Evolutionary conservation across 1,284 basidiomycete species (phyloP).

Genomic region (Cutaneotrichosporon spelunceum): DNA sequence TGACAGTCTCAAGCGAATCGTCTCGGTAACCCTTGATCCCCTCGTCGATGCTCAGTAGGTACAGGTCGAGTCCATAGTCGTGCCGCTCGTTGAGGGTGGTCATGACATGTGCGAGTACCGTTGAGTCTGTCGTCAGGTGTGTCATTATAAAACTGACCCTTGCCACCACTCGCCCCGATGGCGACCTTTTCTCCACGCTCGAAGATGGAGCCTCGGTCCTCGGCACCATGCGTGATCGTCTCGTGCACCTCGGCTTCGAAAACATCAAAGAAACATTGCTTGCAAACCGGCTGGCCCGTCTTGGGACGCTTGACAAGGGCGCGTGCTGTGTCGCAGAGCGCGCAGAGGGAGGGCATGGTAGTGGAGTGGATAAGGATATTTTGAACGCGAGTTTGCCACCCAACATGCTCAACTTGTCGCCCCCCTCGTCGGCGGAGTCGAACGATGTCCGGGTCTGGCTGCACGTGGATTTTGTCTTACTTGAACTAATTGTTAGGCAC

Average conservation of each 20-base stretch:
- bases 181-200: conserved; percentile 89
- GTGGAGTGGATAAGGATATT: neutral
- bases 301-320: conserved; percentile 94
- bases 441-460: no score
- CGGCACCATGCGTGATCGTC: conserved; percentile 62
- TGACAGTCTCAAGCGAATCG: conserved; percentile 97
- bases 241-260: conserved; percentile 99
- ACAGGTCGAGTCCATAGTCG: conserved; percentile 85
- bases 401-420: neutral
- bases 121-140: conserved; percentile 70
- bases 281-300: conserved; percentile 95
- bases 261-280: conserved; percentile 90
- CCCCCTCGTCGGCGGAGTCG: no score
- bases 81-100: conserved; percentile 92
- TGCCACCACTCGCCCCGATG: conserved; percentile 96
- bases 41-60: conserved; percentile 95
- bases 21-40: conserved; percentile 98
- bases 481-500: neutral
- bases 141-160: conserved; percentile 61
- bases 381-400: conserved; percentile 2
- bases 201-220: conserved; percentile 69
- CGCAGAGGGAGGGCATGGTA: conserved; percentile 48
- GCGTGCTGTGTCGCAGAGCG: conserved; percentile 67
- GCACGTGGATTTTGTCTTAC: neutral
- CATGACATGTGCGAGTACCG: conserved; percentile 95